Evolutionary conservation across 768 basidiomycete genomes (phyloP), one percentile per base, ranked within the genome.

Genomic region (Roridomyces roridus): DNA sequence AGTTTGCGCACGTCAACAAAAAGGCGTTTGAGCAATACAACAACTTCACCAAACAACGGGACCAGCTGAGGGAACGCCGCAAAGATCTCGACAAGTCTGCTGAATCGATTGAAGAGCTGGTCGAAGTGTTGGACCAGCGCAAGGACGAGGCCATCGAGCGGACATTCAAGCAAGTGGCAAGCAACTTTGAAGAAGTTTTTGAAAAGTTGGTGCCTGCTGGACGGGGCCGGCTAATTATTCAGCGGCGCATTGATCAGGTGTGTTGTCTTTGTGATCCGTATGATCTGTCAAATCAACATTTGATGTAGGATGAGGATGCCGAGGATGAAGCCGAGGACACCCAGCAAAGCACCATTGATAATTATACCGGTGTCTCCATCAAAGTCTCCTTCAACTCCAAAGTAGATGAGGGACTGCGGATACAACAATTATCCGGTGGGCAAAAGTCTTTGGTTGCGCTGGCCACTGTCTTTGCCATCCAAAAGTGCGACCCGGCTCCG

Each of bases 351-450:
- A 75, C 81, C 7, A 87, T 98, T 43, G 96, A 98, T 66, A 96
- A 93, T 67, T 98, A 99, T 67, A 97, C 94, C 0, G 97, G 97
- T 9, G 90, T 99, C 10, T 91, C 96, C 0, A 99, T 98, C 71
- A 94, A 96, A 78, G 96, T 98, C 7, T 98, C 96, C 1, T 99
- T 99, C 83, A 98, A 99, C 74, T 98, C 96, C 2, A 98, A 98
- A 73, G 89, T 90, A 4, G 96, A 98, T 69, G 97, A 99, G 72
- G 96, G 97, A 0, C 77, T 98, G 51, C 86, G 94, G 53, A 98
- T 99, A 62, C 95, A 97, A 68, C 97, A 99, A 69, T 73, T 99
- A 4, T 97, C 95, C 6, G 97, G 97, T 51, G 97, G 97, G 6
- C 97, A 99, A 64, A 98, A 98, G 71, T 96, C 95, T 0, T 79